phyloP scores from a whole-genome alignment of 306 rosid genomes.

The Casuarina equisetifolia region DNA sequence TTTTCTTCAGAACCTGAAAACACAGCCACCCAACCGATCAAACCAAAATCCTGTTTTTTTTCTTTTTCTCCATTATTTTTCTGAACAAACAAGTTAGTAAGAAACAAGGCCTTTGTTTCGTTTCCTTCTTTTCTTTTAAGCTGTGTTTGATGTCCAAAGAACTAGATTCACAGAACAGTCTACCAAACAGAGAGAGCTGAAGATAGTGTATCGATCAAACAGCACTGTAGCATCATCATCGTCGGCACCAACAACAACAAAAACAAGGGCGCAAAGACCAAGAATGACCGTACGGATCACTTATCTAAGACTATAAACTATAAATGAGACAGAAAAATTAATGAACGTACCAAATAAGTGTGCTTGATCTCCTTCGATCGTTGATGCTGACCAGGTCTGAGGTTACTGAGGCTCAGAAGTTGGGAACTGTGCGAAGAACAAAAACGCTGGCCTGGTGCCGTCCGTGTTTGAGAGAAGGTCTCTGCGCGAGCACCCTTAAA shows the following conservation, averaged over 20 bases:
- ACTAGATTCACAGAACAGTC: neutral
- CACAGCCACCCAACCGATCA: constrained; percentile 1
- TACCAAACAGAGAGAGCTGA: neutral
- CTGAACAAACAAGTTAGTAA: neutral
- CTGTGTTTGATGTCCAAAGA: neutral
- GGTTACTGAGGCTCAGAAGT: too few species aligned
- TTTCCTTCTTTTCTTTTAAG: neutral
- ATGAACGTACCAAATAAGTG: neutral
- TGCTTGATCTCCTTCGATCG: neutral
- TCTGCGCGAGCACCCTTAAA: neutral
- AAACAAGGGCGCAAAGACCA: neutral
- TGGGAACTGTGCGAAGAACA: neutral
- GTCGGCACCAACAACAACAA: neutral
- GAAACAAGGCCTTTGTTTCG: neutral
- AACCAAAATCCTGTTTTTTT: neutral
- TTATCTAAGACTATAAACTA: neutral
- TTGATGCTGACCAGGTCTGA: neutral
- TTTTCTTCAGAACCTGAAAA: constrained; percentile 17
- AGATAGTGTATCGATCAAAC: neutral
- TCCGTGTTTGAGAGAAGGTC: too few species aligned
- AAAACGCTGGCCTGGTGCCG: neutral
- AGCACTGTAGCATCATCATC: neutral
- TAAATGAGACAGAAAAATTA: neutral
- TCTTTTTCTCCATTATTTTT: neutral
- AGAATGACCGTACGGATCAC: neutral